These are phyloP conservation scores for Solanum peruvianum DNA, from an alignment of 257 asterid genomes.

Conservation along the genomic window DNA sequence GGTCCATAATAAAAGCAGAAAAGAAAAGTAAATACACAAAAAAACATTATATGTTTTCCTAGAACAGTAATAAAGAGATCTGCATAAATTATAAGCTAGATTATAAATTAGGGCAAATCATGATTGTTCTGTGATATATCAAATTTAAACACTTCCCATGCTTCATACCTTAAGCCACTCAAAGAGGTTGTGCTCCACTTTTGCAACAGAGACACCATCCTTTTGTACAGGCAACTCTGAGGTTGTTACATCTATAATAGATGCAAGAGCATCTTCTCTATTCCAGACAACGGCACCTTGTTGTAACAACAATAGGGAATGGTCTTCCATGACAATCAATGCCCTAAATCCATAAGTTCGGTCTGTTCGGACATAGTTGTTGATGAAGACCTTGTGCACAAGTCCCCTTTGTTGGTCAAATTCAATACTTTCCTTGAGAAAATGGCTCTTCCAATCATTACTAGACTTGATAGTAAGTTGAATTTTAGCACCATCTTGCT, in stretches of 20 bases:
- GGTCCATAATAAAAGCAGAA: background rate
- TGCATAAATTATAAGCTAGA: background rate
- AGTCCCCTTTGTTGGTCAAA: conserved; percentile 67
- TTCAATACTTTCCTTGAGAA: conserved; percentile 57
- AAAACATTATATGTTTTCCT: background rate
- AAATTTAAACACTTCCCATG: background rate
- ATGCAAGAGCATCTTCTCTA: conserved; percentile 95
- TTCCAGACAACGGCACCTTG: conserved; percentile 94
- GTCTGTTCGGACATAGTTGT: conserved; percentile 72
- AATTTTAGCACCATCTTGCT: conserved; percentile 46
- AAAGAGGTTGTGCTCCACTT: conserved; percentile 85
- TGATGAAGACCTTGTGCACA: conserved; percentile 72
- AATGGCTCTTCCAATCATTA: conserved; percentile 48
- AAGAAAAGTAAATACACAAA: background rate
- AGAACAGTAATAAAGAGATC: background rate
- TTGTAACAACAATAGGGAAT: conserved; percentile 70
- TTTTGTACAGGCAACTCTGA: conserved; percentile 87
- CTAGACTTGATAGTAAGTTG: conserved; percentile 54
- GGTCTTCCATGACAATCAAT: conserved; percentile 94
- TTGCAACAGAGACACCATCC: conserved; percentile 87
- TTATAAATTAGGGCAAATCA: background rate
- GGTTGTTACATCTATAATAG: conserved; percentile 73
- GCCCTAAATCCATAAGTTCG: conserved; percentile 91
- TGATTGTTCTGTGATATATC: background rate
- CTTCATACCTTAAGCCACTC: conserved; percentile 91